Conservation (phyloP, 179 eudicot species). For the Kewa caespitosa region DNA sequence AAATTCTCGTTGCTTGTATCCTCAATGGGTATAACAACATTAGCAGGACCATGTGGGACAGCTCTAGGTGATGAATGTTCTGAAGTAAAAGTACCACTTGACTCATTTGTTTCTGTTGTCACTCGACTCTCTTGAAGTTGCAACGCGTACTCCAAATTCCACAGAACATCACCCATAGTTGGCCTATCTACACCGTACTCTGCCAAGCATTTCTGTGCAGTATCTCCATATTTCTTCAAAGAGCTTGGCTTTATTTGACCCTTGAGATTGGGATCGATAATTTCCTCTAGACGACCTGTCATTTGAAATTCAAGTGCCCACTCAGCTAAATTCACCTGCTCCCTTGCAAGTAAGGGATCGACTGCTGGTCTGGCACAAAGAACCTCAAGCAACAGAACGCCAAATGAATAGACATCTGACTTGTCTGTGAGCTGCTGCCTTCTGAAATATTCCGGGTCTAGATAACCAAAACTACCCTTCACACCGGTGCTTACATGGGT, state of each 20-base stretch:
- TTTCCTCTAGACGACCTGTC: constrained; percentile 54
- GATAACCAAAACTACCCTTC: constrained; percentile 84
- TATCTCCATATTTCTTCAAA: constrained; percentile 66
- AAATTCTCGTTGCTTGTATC: constrained; percentile 40
- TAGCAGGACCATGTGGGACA: constrained; percentile 31
- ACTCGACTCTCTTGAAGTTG: constrained; percentile 56
- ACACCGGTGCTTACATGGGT: constrained; percentile 89
- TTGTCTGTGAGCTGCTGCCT: constrained; percentile 81
- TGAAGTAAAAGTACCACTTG: constrained; percentile 20
- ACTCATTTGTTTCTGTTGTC: constrained; percentile 29
- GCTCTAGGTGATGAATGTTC: constrained; percentile 28
- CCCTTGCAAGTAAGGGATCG: constrained; percentile 59
- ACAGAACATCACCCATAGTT: constrained; percentile 76
- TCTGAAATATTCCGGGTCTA: constrained; percentile 82
- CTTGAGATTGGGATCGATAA: constrained; percentile 49
- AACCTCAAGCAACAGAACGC: constrained; percentile 80
- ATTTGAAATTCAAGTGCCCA: constrained; percentile 73
- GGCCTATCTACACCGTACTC: constrained; percentile 86
- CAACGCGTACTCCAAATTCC: constrained; percentile 78
- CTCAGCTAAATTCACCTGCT: constrained; percentile 79
- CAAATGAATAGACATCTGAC: constrained; percentile 82
- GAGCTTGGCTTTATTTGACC: constrained; percentile 51
- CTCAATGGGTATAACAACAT: constrained; percentile 17
- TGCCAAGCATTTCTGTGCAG: constrained; percentile 79
- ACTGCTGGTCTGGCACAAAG: constrained; percentile 85